Percentiles rank a stretch among this genome's conserved stretches.
These are phyloP conservation scores for Xylariales sp. DNA, from an alignment of 2,329 filamentous ascomycete genomes.

Conservation along the genomic window DNA sequence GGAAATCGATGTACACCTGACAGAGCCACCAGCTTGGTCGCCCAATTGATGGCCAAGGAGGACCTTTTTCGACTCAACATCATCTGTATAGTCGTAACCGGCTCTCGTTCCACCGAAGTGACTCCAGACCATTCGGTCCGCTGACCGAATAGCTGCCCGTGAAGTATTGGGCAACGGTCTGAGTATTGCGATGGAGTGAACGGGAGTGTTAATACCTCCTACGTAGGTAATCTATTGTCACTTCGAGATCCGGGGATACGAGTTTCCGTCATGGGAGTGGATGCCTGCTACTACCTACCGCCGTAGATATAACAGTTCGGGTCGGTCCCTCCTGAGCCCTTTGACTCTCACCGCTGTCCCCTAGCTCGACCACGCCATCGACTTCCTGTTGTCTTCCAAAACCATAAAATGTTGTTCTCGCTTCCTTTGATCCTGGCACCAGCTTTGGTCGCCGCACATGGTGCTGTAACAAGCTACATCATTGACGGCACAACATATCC, in stretches of 20 bases:
- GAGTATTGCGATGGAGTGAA: background rate
- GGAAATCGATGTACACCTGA: slow-evolving; percentile 34
- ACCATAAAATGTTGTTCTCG: slow-evolving; percentile 44
- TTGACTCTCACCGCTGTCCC: background rate
- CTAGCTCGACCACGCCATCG: background rate
- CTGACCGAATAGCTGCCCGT: background rate
- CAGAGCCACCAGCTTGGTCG: slow-evolving; percentile 15
- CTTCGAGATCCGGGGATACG: background rate
- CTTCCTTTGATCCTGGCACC: slow-evolving; percentile 46
- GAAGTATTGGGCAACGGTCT: background rate
- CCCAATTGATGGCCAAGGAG: slow-evolving; percentile 13
- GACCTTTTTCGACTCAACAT: background rate
- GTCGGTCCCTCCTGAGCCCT: background rate
- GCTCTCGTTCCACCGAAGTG: slow-evolving; percentile 24
- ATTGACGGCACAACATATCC: slow-evolving; percentile 57
- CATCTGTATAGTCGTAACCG: slow-evolving; percentile 27
- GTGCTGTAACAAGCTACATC: slow-evolving; percentile 60
- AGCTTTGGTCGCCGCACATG: slow-evolving; percentile 51
- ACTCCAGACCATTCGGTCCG: slow-evolving; percentile 28
- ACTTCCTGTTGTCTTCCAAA: background rate
- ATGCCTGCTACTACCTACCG: background rate
- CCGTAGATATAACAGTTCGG: slow-evolving; percentile 24
- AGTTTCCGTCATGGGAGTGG: slow-evolving; percentile 3
- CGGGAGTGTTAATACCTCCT: background rate
- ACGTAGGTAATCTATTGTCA: slow-evolving; percentile 1